Evolutionary conservation across 345 rosid species (phyloP), one percentile per base, ranked within the genome.

Genomic region (Odontarrhena argentea): DNA sequence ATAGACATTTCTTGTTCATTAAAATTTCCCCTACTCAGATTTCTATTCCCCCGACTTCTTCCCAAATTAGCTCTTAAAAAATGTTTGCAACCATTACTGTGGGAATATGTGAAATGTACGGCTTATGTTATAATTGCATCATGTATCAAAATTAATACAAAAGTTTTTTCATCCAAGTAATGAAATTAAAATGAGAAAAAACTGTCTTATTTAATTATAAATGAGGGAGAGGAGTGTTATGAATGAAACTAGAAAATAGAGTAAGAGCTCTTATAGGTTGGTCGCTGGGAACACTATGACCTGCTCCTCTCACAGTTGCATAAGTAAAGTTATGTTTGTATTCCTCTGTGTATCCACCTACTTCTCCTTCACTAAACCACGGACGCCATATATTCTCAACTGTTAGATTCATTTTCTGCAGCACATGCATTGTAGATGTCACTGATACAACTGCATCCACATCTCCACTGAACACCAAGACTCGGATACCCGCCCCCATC

Each of bases 401-500:
- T 12, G 74, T 70, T 62, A 89, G 63, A 71, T 92, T 87, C 53
- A 86, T 89, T 28, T 67, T 74, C 11, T 84, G 85, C 7, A 89
- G 74, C 9, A 85, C 67, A 49, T 78, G 78, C 53, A 89, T 74
- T 6, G 93, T 85, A 10, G 88, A 86, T 8, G 93, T 87, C 12
- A 87, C 86, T 3, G 96, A 87, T 47, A 92, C 85, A 34, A 77
- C 88, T 1, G 86, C 68, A 74, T 92, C 96, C 28, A 92, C 79
- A 48, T 92, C 98, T 4, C 96, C 96, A 69, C 96, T 92, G 35
- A 63, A 73, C 55, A 92, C 88, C 87, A 82, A 77, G 13, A 89
- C 63, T 59, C 96, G 73, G 34, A 86, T 10, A 36, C 96, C 91
- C 28, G 68, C 57, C 13, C 87, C 86, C 28, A 89, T 85, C 83